Evolutionary conservation across 345 rosid genomes (phyloP), one percentile per base, ranked within the genome.

Genomic region (Salix arbutifolia): DNA sequence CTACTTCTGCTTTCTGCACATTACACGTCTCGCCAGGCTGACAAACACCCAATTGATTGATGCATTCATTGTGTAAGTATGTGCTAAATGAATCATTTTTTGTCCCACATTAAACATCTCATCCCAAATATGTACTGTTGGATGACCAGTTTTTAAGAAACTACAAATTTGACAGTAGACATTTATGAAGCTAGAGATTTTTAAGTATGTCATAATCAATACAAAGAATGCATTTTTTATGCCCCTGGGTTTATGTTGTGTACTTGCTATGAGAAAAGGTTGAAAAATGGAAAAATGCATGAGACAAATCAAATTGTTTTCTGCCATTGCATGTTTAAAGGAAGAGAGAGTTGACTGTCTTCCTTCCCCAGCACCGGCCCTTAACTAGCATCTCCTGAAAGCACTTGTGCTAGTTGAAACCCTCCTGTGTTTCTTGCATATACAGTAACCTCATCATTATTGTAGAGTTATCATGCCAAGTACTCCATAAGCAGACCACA

Each of bases 21-120:
- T 84, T 91, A 96, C 72, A 93, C 98, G 16, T 96, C 99, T 71
- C 96, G 98, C 33, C 98, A 96, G 90, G 83, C 89, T n/a, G 95
- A 93, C 79, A 96, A 96, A 80, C 98, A 96, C 83, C 91, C 98
- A 25, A 93, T 93, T 48, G 96, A 93, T 81, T 92, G 78, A 83
- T 75, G 65, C 67, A 69, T 73, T 65, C 69, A 18, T 64, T 10
- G 19, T 56, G 83, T 76, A 87, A 85, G 88, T 79, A 74, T 74
- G 14, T 64, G 6, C 58, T 40, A 28, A 14, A 16, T 48, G 6
- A 70, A 25, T 37, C 46, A 35, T 65, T 38, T 26, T 42, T 48
- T 18, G 56, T 70, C 76, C 56, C 42, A 5, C 28, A 1, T 19
- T 37, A 23, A 26, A 5, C 40, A 21, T 65, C 67, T 56, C 25